Evolutionary conservation across 805 yeast species (phyloP).

Genomic region (Metschnikowia colocasiae): DNA sequence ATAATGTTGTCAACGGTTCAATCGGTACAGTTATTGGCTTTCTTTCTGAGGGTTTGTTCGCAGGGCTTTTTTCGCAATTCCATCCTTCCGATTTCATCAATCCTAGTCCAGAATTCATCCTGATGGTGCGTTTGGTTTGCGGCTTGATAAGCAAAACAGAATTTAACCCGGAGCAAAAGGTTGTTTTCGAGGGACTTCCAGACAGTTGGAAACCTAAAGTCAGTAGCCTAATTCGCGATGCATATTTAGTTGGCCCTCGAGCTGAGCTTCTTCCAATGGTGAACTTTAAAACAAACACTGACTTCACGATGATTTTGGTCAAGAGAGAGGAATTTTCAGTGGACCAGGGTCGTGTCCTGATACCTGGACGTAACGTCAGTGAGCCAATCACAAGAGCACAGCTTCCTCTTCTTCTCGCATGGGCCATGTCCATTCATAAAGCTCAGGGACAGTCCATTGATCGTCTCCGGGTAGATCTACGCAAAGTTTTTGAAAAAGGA

Average conservation of each 20-base stretch:
- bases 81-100: constrained; percentile 13
- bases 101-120: constrained; percentile 10
- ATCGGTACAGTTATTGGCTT: constrained; percentile 66
- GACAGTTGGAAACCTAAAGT: constrained; percentile 14
- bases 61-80: constrained; percentile 9
- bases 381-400: constrained; percentile 38
- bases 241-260: constrained; percentile 4
- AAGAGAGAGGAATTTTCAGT: constrained; percentile 34
- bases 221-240: constrained; percentile 11
- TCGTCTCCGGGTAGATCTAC: constrained; percentile 71
- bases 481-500: constrained; percentile 78
- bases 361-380: neutral
- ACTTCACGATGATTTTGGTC: constrained; percentile 27
- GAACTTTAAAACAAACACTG: constrained; percentile 38
- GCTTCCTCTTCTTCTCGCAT: constrained; percentile 85
- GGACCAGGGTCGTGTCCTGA: constrained; percentile 25
- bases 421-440: constrained; percentile 95
- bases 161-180: constrained; percentile 6
- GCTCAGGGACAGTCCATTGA: constrained; percentile 91
- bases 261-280: constrained; percentile 42
- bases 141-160: constrained; percentile 9
- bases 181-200: constrained; percentile 8
- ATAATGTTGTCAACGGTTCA: constrained; percentile 71
- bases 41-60: constrained; percentile 20
- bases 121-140: constrained; percentile 10